A percentile compares a stretch with the other conserved stretches of the same genome.
phyloP scores from a whole-genome alignment of 345 rosid genomes.

The Barbarea vulgaris region DNA sequence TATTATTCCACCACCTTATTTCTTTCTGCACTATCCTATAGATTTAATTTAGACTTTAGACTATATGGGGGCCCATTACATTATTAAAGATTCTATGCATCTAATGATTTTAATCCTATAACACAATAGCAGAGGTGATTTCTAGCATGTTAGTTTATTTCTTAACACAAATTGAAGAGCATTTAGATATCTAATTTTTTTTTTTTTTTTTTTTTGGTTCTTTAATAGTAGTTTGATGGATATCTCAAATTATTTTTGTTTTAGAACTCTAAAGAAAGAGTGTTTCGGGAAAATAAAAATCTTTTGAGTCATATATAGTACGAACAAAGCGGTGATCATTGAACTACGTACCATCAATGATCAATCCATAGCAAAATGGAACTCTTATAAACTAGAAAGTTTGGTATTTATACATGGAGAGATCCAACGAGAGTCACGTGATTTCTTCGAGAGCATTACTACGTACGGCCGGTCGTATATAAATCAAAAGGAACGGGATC shows the following conservation, averaged over 20 bases:
- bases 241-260: not conserved
- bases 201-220: too few species aligned
- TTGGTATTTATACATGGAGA: constrained; percentile 5
- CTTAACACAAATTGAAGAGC: not conserved
- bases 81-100: not conserved
- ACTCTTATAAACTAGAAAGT: constrained; percentile 10
- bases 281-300: not conserved
- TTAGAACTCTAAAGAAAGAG: not conserved
- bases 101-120: too few species aligned
- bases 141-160: not conserved
- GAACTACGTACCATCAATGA: too few species aligned
- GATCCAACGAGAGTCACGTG: constrained; percentile 1
- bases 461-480: not conserved
- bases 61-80: not conserved
- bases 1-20: not conserved
- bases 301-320: not conserved
- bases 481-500: constrained; percentile 60
- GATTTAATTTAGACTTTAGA: not conserved
- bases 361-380: not conserved
- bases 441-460: not conserved
- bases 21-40: not conserved
- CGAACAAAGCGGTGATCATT: constrained; percentile 4
- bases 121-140: too few species aligned
- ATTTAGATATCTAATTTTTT: not conserved
- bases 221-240: not conserved